These are phyloP conservation scores for Prototheca wickerhamii DNA, from an alignment of 163 green algal species.

Conservation along the genomic window DNA sequence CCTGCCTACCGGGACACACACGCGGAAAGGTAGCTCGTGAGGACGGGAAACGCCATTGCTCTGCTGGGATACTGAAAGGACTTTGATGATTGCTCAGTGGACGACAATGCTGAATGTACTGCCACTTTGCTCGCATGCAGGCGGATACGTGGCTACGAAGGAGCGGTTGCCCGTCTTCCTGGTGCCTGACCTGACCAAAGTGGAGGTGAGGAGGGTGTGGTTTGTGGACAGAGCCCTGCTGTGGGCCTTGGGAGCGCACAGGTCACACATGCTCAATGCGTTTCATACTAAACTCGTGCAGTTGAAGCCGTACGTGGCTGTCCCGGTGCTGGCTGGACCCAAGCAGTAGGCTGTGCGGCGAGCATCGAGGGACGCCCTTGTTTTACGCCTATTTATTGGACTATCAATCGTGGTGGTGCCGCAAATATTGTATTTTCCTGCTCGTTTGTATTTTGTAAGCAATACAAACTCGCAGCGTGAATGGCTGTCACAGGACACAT, in stretches of 20 bases:
- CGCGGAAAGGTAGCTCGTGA: conserved; percentile 35
- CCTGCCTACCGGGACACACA: conserved; percentile 38
- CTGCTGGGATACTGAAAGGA: neutral
- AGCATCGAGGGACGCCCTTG: no score
- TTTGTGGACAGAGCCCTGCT: neutral
- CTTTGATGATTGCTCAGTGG: neutral
- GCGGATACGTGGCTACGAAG: conserved; percentile 17
- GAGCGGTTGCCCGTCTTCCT: conserved; percentile 44
- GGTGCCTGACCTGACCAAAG: conserved; percentile 47
- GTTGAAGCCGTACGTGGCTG: conserved; percentile 44
- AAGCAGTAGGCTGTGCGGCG: no score
- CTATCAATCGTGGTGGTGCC: no score
- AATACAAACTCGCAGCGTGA: no score
- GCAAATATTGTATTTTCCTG: no score
- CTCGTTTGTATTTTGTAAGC: no score
- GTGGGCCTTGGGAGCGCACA: neutral
- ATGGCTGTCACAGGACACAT: no score
- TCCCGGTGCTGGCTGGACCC: neutral
- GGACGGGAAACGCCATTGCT: neutral
- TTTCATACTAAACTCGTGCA: conserved; percentile 15
- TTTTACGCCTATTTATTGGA: no score
- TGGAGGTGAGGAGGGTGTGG: conserved; percentile 23
- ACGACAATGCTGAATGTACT: neutral
- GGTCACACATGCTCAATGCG: neutral
- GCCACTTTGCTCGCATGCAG: neutral